phyloP scores from a whole-genome alignment of 2,329 filamentous ascomycete species.

The Beauveria caledonica region DNA sequence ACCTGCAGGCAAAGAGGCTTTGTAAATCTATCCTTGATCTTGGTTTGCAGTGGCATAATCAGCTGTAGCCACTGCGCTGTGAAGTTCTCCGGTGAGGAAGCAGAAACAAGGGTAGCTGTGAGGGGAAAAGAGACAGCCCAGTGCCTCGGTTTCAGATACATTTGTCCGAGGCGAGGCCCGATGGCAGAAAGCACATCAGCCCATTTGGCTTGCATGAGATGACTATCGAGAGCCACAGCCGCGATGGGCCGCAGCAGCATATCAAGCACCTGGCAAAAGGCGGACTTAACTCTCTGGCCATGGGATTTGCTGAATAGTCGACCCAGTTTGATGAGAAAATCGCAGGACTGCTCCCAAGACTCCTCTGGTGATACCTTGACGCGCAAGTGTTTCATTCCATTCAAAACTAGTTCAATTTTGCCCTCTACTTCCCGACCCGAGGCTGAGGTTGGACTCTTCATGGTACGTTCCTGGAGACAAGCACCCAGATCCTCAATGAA shows the following conservation, averaged over 20 bases:
- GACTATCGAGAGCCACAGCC: conserved; percentile 63
- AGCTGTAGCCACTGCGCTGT: conserved; percentile 79
- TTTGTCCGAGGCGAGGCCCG: conserved; percentile 68
- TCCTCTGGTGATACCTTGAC: conserved; percentile 66
- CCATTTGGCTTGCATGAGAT: conserved; percentile 79
- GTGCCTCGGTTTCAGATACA: conserved; percentile 86
- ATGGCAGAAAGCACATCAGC: conserved; percentile 73
- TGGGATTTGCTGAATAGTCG: conserved; percentile 78
- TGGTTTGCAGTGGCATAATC: conserved; percentile 67
- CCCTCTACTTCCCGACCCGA: conserved; percentile 63
- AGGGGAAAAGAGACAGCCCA: conserved; percentile 86
- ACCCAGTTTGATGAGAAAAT: conserved; percentile 75
- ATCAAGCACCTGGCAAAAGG: conserved; percentile 88
- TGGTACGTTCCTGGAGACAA: conserved; percentile 65
- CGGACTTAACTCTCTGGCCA: conserved; percentile 82
- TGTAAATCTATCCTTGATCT: conserved; percentile 74
- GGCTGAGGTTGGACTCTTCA: conserved; percentile 53
- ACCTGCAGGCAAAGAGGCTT: conserved; percentile 78
- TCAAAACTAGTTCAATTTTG: conserved; percentile 77
- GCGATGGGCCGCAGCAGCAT: conserved; percentile 81
- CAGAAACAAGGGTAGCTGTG: conserved; percentile 78
- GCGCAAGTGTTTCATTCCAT: conserved; percentile 84
- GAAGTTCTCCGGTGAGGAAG: conserved; percentile 78
- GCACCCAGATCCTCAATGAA: conserved; percentile 75
- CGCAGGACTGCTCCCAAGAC: conserved; percentile 78